Evolutionary conservation across 768 basidiomycete species (phyloP).

Genomic region (Phanerodontia chrysosporium): DNA sequence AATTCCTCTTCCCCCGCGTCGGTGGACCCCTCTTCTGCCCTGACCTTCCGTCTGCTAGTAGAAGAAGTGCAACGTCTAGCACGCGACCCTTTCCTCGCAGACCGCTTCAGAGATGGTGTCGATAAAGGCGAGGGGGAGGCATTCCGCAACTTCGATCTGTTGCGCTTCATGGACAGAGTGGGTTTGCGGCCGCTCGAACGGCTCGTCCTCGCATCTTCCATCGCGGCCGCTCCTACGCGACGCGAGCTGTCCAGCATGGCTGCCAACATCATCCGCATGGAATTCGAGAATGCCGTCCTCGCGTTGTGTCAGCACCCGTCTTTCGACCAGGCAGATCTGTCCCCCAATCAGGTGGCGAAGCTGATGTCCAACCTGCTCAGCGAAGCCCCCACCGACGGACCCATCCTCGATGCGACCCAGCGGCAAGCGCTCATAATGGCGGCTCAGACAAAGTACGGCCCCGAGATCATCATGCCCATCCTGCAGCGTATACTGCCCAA

Average conservation of each 20-base stretch:
- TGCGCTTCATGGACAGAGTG: constrained; percentile 78
- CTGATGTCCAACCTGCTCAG: constrained; percentile 78
- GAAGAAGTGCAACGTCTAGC: constrained; percentile 88
- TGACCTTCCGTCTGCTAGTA: constrained; percentile 80
- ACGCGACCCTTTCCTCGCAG: constrained; percentile 85
- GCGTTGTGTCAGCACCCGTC: constrained; percentile 76
- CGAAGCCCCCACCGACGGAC: constrained; percentile 62
- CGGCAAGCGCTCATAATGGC: constrained; percentile 72
- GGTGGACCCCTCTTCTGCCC: constrained; percentile 69
- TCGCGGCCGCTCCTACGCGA: constrained; percentile 60
- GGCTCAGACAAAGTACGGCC: constrained; percentile 75
- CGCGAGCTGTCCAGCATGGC: constrained; percentile 60
- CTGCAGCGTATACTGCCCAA: constrained; percentile 71
- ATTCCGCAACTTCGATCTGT: constrained; percentile 79
- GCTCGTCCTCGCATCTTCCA: constrained; percentile 70
- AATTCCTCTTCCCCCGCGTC: constrained; percentile 55
- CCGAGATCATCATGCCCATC: constrained; percentile 69
- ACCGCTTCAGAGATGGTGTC: constrained; percentile 86
- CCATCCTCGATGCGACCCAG: constrained; percentile 67
- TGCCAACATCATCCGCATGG: constrained; percentile 60
- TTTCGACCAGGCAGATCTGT: constrained; percentile 78
- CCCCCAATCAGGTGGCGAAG: constrained; percentile 70
- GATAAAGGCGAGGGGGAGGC: constrained; percentile 84
- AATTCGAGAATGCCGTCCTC: constrained; percentile 76
- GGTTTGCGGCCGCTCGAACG: constrained; percentile 77